phyloP scores from a whole-genome alignment of 106 monocot genomes.

The Dendrobium officinale region DNA sequence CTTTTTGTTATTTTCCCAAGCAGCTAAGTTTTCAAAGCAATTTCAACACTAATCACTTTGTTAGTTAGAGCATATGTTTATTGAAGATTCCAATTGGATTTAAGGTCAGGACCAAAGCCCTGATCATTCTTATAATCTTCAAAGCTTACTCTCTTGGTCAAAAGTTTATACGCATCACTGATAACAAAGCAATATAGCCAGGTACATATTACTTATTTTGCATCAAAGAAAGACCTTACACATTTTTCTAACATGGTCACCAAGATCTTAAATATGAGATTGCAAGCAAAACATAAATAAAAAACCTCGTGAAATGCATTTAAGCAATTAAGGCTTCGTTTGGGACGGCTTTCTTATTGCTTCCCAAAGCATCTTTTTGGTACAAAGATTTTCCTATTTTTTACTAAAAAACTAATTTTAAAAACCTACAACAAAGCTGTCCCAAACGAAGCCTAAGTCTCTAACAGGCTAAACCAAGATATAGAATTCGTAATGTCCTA shows the following conservation, averaged over 20 bases:
- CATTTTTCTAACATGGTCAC: not conserved
- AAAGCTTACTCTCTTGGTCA: not conserved
- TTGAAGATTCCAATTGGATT: not conserved
- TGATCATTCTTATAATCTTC: not conserved
- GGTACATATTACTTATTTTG: no score
- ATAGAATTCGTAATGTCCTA: not conserved
- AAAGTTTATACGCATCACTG: not conserved
- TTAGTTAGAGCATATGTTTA: not conserved
- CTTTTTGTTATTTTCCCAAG: no score
- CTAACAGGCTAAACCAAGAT: not conserved
- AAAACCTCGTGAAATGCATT: not conserved
- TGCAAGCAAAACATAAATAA: not conserved
- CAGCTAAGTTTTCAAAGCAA: not conserved
- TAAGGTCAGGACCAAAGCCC: not conserved
- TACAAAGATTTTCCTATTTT: no score
- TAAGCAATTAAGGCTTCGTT: not conserved
- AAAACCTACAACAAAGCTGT: no score
- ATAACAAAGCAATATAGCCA: no score
- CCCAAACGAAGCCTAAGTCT: not conserved
- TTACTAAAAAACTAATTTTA: no score
- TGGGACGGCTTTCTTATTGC: no score
- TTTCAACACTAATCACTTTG: not conserved
- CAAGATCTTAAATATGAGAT: not conserved
- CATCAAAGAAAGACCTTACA: no score
- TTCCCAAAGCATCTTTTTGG: no score